These are phyloP conservation scores for Staphylotrichum longicolle DNA, from an alignment of 495 filamentous ascomycete genomes.

Conservation along the genomic window DNA sequence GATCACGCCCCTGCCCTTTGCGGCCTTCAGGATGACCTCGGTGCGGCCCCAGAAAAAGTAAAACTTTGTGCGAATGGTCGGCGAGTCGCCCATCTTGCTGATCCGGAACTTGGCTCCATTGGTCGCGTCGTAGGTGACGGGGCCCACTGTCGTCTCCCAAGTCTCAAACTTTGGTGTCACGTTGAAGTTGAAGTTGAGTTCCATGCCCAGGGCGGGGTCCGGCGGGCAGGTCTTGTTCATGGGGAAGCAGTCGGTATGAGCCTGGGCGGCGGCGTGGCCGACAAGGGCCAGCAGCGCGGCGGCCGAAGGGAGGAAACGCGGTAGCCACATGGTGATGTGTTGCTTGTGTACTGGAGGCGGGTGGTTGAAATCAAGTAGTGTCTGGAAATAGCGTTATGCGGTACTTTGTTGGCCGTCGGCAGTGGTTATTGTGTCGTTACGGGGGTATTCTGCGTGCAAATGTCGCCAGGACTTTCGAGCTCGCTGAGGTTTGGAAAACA, in stretches of 20 bases:
- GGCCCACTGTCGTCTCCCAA: constrained; percentile 62
- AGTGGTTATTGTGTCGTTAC: constrained; percentile 4
- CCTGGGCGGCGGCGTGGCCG: constrained; percentile 53
- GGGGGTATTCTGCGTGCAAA: background rate
- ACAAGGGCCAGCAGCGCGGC: constrained; percentile 45
- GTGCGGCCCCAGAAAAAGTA: constrained; percentile 77
- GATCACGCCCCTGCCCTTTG: constrained; percentile 71
- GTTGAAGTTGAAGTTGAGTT: constrained; percentile 63
- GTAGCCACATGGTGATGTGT: constrained; percentile 31
- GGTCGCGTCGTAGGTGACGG: constrained; percentile 51
- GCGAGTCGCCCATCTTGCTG: constrained; percentile 65
- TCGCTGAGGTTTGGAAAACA: background rate
- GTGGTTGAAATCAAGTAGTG: background rate
- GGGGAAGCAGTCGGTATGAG: constrained; percentile 66
- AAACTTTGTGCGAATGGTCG: constrained; percentile 69
- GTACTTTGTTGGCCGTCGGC: background rate
- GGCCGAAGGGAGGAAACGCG: constrained; percentile 35
- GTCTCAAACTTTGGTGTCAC: constrained; percentile 53
- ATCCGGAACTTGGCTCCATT: constrained; percentile 69
- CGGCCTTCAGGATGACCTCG: constrained; percentile 69
- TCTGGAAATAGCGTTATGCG: background rate
- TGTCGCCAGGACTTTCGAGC: constrained; percentile 16
- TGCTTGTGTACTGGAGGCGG: background rate
- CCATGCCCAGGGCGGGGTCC: constrained; percentile 60
- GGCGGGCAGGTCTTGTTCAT: constrained; percentile 60